These are phyloP conservation scores for Tothia fuscella DNA, from an alignment of 2,329 filamentous ascomycete genomes.

Conservation along the genomic window DNA sequence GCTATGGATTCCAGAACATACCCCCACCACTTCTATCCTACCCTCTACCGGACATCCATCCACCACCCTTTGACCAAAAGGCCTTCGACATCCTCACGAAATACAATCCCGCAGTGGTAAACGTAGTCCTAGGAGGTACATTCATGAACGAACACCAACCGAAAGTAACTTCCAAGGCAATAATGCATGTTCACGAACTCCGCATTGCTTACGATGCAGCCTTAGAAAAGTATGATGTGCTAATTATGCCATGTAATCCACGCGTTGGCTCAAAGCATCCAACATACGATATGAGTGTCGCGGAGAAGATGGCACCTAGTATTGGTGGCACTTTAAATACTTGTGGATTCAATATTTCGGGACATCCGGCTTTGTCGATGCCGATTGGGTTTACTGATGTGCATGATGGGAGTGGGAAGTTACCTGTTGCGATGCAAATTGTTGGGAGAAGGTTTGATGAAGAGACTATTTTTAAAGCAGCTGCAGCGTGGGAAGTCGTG, in stretches of 20 bases:
- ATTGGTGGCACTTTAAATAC: constrained; percentile 20
- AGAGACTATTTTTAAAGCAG: constrained; percentile 22
- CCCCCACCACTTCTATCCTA: constrained; percentile 20
- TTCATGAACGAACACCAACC: constrained; percentile 19
- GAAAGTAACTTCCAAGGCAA: constrained; percentile 31
- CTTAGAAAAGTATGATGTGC: constrained; percentile 33
- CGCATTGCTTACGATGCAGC: constrained; percentile 37
- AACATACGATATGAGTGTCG: constrained; percentile 20
- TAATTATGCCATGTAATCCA: constrained; percentile 37
- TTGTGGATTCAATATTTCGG: constrained; percentile 21
- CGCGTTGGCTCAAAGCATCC: constrained; percentile 34
- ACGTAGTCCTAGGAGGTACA: constrained; percentile 30
- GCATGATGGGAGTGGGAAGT: constrained; percentile 29
- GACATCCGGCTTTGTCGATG: constrained; percentile 21
- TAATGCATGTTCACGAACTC: constrained; percentile 35
- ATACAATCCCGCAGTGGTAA: constrained; percentile 34
- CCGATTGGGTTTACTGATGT: constrained; percentile 26
- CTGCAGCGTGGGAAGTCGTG: constrained; percentile 24
- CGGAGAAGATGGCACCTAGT: constrained; percentile 26
- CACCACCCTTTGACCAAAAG: constrained; percentile 21
- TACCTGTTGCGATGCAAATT: constrained; percentile 27
- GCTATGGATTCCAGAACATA: constrained; percentile 18
- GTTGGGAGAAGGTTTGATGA: constrained; percentile 25
- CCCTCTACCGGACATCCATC: constrained; percentile 19
- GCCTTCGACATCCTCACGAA: constrained; percentile 33